phyloP scores from a whole-genome alignment of 1,139 yeast genomes.

The Pichia sp. region DNA sequence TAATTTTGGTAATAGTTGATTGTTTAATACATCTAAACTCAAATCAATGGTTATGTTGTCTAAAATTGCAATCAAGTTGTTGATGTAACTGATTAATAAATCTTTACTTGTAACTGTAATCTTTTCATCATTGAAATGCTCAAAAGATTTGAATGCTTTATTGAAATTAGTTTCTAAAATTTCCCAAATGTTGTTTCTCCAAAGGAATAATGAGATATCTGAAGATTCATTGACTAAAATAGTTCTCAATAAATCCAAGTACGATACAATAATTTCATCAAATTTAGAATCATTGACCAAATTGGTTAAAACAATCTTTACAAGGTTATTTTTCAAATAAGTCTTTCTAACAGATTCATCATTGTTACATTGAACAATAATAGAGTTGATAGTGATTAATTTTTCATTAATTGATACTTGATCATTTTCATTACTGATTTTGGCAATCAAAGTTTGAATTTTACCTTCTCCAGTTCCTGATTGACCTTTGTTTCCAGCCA shows the following conservation, averaged over 20 bases:
- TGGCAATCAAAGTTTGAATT: conserved; percentile 59
- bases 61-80: conserved; percentile 62
- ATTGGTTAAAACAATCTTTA: conserved; percentile 36
- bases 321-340: conserved; percentile 62
- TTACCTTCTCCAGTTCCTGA: conserved; percentile 41
- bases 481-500: conserved; percentile 3
- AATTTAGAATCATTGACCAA: conserved; percentile 1
- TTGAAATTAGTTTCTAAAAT: conserved; percentile 42
- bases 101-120: conserved; percentile 34
- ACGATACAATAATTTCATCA: conserved; percentile 63
- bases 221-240: conserved; percentile 84
- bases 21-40: conserved; percentile 13
- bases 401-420: conserved; percentile 57
- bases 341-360: conserved; percentile 38
- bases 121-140: conserved; percentile 29
- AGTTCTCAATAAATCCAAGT: conserved; percentile 75
- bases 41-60: conserved; percentile 37
- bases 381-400: conserved; percentile 69
- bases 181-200: conserved; percentile 75
- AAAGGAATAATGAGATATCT: conserved; percentile 62
- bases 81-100: conserved; percentile 47
- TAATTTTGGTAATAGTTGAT: conserved; percentile 19
- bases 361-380: conserved; percentile 22
- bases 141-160: conserved; percentile 42
- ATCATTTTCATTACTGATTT: conserved; percentile 38